Conservation (phyloP, 2,329 filamentous ascomycete species). For the Lomentospora prolificans region DNA sequence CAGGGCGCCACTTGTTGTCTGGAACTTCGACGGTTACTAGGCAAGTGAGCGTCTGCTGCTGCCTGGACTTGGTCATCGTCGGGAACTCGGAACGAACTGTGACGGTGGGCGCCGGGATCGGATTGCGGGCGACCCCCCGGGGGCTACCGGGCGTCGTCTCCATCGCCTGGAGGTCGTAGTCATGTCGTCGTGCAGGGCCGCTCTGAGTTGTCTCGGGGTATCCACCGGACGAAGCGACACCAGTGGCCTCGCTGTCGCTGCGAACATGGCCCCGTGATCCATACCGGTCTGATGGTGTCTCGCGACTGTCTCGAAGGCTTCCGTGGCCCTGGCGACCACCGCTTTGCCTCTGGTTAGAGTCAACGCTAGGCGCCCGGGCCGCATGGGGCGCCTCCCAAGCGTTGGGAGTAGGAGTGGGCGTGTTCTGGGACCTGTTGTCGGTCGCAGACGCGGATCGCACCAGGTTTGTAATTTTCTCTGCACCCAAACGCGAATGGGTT, state of each 20-base stretch:
- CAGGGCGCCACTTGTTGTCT: conserved; percentile 81
- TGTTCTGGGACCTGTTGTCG: conserved; percentile 47
- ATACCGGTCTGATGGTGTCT: conserved; percentile 35
- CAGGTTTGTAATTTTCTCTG: conserved; percentile 92
- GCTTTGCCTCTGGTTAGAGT: conserved; percentile 4
- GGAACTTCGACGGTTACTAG: conserved; percentile 89
- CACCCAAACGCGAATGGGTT: conserved; percentile 8
- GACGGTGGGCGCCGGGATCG: conserved; percentile 84
- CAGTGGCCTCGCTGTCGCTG: conserved; percentile 70
- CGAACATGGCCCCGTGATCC: conserved; percentile 50
- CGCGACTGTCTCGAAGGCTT: conserved; percentile 39
- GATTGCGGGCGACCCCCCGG: conserved; percentile 63
- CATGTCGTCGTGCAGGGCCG: conserved; percentile 64
- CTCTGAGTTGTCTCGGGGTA: conserved; percentile 69
- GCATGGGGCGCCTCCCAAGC: conserved; percentile 8
- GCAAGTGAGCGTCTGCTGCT: conserved; percentile 92
- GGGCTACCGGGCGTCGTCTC: conserved; percentile 74
- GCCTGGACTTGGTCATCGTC: conserved; percentile 80
- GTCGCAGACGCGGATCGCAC: conserved; percentile 69
- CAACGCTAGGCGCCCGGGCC: background rate
- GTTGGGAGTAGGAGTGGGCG: conserved; percentile 41
- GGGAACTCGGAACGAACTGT: conserved; percentile 95
- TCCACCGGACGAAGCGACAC: conserved; percentile 64
- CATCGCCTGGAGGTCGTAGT: conserved; percentile 95
- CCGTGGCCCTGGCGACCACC: conserved; percentile 1